Base-by-base conservation (phyloP, 2,329 filamentous ascomycete genomes). In the Diaporthe destruens region DNA sequence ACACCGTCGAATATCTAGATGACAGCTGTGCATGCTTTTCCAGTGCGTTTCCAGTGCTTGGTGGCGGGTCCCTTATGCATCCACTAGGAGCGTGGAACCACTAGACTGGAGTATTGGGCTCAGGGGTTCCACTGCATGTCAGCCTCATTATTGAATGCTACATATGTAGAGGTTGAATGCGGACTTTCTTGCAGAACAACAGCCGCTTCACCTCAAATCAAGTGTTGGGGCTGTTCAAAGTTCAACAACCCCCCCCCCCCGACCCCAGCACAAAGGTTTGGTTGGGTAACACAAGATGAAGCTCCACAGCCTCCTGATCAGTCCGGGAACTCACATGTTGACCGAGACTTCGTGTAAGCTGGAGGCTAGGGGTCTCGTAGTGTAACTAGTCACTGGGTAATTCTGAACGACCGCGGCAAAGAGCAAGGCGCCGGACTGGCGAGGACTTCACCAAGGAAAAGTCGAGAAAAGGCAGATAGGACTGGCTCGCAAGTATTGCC, bases 111-210 rank as follows among this genome's bases (percentile, higher is more conserved):
- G 6, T 0, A 11, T 20, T 20, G 32, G 14, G 11, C 3, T 11
- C 29, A 25, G 25, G 42, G 20, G 61, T 34, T 8, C 8, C 61
- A 25, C 44, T 51, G 61, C 61, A 65, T 51, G 61, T 65, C 12
- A 65, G 44, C 61, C 44, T 51, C 44, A 39, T 39, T 51, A 36
- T 65, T 36, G 29, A 44, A 63, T 34, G 23, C 23, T 29, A n/a
- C n/a, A n/a, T n/a, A n/a, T n/a, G n/a, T n/a, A 34, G 32, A 51
- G 44, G 20, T 36, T 51, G 29, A 25, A 11, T 16, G 3, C 36
- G 44, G 20, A 7, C 44, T 18, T 11, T 25, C 20, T 65, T 36
- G 18, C 61, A 51, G 23, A 25, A 25, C 12, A 16, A 32, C 42
- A 63, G 23, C 34, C 42, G 34, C 9, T 4, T 34, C 12, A n/a